Evolutionary conservation across 2,329 filamentous ascomycete species (phyloP).

Genomic region (Talaromyces verruculosus): DNA sequence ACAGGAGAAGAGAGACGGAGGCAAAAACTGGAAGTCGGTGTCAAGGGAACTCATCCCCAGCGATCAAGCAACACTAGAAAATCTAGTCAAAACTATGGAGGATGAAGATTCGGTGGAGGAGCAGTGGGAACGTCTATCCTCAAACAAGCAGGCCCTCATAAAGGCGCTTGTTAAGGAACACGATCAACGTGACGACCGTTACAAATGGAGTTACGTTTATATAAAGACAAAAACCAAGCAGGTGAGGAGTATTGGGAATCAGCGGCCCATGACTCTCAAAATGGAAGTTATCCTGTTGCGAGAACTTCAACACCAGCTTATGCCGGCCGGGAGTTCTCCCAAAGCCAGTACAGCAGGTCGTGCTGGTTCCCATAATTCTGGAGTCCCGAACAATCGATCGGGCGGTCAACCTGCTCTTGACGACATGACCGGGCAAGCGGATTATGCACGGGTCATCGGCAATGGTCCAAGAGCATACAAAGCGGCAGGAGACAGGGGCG

Average conservation of each 20-base stretch:
- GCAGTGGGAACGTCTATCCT: constrained; percentile 33
- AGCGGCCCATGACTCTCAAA: no score
- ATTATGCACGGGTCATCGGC: not conserved
- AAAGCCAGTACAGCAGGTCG: not conserved
- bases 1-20: not conserved
- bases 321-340: not conserved
- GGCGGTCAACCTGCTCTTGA: not conserved
- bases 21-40: not conserved
- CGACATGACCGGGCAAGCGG: not conserved
- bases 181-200: constrained; percentile 30
- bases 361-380: not conserved
- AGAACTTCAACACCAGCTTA: constrained; percentile 25
- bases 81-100: not conserved
- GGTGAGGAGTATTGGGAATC: no score
- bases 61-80: constrained; percentile 6
- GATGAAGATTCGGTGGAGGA: constrained; percentile 27
- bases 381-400: not conserved
- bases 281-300: constrained; percentile 39
- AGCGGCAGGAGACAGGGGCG: not conserved
- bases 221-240: no score
- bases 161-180: constrained; percentile 38
- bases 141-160: constrained; percentile 35
- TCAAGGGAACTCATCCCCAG: constrained; percentile 1
- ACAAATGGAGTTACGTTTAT: constrained; percentile 42
- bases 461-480: not conserved